phyloP scores from a whole-genome alignment of 345 rosid genomes.

The Clausena lansium region DNA sequence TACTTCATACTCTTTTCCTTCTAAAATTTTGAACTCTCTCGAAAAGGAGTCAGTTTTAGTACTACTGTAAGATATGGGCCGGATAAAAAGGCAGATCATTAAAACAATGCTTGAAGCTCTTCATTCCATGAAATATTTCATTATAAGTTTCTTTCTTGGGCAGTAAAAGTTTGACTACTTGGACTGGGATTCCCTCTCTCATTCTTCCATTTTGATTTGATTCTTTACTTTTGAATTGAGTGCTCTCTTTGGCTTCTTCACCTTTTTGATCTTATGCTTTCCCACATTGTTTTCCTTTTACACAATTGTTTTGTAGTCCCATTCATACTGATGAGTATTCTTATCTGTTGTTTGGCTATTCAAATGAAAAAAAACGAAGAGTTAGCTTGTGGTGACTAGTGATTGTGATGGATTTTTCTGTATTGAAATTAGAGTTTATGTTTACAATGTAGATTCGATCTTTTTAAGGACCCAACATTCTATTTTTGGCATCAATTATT shows the following conservation, averaged over 20 bases:
- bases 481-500: conserved; percentile 18
- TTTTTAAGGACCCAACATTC: conserved; percentile 25
- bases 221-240: conserved; percentile 21
- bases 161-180: conserved; percentile 37
- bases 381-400: no score
- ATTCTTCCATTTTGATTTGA: conserved; percentile 39
- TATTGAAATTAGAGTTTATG: conserved; percentile 14
- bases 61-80: not conserved
- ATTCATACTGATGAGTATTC: not conserved
- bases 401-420: no score
- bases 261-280: conserved; percentile 6
- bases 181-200: conserved; percentile 34
- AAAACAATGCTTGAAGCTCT: conserved; percentile 24
- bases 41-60: not conserved
- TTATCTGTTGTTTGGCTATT: not conserved
- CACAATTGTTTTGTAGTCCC: conserved; percentile 4
- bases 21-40: not conserved
- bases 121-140: conserved; percentile 26
- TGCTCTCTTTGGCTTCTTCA: conserved; percentile 18
- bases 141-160: conserved; percentile 32
- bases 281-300: conserved; percentile 6
- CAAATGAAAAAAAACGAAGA: not conserved
- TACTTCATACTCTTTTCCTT: not conserved
- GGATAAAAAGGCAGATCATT: not conserved
- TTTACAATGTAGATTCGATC: conserved; percentile 35